A percentile compares a stretch with the other conserved stretches of the same genome.
Conservation (phyloP, 352 stramenopile genomes). For the Pythium biforme region DNA sequence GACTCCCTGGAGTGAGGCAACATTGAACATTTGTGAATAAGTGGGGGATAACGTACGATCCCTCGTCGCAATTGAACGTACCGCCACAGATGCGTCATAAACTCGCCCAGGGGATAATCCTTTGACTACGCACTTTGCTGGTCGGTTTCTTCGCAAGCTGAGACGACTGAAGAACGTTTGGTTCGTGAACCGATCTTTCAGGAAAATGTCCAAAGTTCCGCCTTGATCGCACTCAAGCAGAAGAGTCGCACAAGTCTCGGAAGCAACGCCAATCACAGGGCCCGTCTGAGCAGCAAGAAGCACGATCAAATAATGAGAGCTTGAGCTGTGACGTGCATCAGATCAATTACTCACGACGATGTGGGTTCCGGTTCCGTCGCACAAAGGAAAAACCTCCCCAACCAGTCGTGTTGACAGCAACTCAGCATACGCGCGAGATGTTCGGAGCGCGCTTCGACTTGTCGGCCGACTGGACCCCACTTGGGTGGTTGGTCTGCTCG, state of each 20-base stretch:
- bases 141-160: conserved; percentile 1
- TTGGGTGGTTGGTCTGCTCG: conserved; percentile 10
- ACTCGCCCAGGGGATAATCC: conserved; percentile 2
- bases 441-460: conserved; percentile 10
- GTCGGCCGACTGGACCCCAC: conserved; percentile 8
- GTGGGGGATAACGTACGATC: not conserved
- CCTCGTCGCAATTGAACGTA: not conserved
- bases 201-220: not conserved
- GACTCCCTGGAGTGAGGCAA: not conserved
- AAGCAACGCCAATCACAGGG: not conserved
- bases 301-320: not conserved
- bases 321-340: not conserved
- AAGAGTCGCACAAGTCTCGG: not conserved
- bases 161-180: not conserved
- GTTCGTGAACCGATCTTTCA: not conserved
- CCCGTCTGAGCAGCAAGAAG: not conserved
- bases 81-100: not conserved
- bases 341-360: not conserved
- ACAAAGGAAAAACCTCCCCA: not conserved
- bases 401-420: conserved; percentile 1
- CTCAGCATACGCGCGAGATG: not conserved
- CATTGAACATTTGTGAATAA: not conserved
- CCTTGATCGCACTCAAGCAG: not conserved
- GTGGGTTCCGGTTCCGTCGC: not conserved
- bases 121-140: not conserved